Evolutionary conservation across 2,329 filamentous ascomycete genomes (phyloP), one percentile per base, ranked within the genome.

Genomic region (Sporothrix inflata): DNA sequence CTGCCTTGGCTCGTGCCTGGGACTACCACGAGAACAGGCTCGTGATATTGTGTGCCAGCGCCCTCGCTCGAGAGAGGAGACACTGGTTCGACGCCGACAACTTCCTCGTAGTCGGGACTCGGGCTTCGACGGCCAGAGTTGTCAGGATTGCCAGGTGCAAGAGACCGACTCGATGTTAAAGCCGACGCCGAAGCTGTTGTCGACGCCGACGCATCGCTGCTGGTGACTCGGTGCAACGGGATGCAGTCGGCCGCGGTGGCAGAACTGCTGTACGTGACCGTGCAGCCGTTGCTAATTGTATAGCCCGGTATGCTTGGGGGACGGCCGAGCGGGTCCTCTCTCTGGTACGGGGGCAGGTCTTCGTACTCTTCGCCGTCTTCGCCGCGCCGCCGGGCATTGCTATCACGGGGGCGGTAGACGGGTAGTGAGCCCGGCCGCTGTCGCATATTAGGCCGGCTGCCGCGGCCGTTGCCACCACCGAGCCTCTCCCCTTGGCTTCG

Each of bases 241-340:
- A 51, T 67, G 16, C 27, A 51, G 24, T 47, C 61, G 19, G 65
- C 12, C 19, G 19, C 27, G 4, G 21, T 38, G 8, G 65, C 24
- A 5, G 65, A 34, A 3, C 9, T 27, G n/a, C 16, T 16, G 14
- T 27, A 55, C 19, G 42, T 45, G 6, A 51, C 40, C 3, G 53
- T 63, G 30, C 45, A 70, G 2, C 55, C 27, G 30, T 63, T 63
- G 67, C 67, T 70, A 30, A 61, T n/a, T 14, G 65, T 65, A 24
- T 72, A 70, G n/a, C 65, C 65, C 1, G 51, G 57, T 30, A 73
- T 70, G 38, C 47, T 63, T 11, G 72, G 72, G 7, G 66, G 72
- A 9, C 57, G 38, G 16, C 72, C 72, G 8, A 73, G 66, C 1
- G 72, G 70, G n/a, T 73, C 72, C 1, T 70, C 40, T 55, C 72